A percentile compares a stretch with the other conserved stretches of the same genome.
Evolutionary conservation across 148 eudicot species (phyloP).

Genomic region (Oxyria digyna): DNA sequence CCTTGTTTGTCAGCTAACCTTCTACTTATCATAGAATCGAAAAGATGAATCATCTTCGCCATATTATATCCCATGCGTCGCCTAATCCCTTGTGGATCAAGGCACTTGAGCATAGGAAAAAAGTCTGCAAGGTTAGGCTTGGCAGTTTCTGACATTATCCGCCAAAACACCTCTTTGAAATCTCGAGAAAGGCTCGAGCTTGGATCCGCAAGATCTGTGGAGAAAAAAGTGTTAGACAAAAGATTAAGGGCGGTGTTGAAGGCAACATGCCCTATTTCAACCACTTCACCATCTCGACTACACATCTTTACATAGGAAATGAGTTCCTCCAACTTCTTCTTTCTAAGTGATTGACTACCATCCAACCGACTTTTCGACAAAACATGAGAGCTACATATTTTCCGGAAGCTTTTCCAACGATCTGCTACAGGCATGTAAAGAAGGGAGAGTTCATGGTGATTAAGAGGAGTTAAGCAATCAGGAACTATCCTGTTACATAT

Average conservation of each 20-base stretch:
- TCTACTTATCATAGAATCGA: not conserved
- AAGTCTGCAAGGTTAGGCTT: not conserved
- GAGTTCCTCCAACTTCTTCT: not conserved
- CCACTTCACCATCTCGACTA: not conserved
- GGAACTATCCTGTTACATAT: not conserved
- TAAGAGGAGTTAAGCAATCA: not conserved
- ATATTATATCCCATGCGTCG: not conserved
- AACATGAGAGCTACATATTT: not conserved
- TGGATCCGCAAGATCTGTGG: not conserved
- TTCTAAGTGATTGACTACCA: not conserved
- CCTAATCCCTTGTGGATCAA: not conserved
- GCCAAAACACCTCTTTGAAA: slow-evolving; percentile 15
- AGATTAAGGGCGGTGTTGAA: not conserved
- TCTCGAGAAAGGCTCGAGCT: not conserved
- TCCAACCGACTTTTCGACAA: not conserved
- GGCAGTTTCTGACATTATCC: slow-evolving; percentile 15
- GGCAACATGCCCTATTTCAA: not conserved
- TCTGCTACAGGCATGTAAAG: not conserved
- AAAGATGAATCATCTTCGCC: not conserved
- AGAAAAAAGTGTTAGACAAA: not conserved
- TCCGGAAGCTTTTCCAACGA: not conserved
- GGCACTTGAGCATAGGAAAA: not conserved
- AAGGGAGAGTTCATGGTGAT: not conserved
- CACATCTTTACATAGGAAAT: not conserved
- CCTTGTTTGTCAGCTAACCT: not conserved